phyloP scores from a whole-genome alignment of 2,329 filamentous ascomycete genomes.

The Verticillium albo-atrum region DNA sequence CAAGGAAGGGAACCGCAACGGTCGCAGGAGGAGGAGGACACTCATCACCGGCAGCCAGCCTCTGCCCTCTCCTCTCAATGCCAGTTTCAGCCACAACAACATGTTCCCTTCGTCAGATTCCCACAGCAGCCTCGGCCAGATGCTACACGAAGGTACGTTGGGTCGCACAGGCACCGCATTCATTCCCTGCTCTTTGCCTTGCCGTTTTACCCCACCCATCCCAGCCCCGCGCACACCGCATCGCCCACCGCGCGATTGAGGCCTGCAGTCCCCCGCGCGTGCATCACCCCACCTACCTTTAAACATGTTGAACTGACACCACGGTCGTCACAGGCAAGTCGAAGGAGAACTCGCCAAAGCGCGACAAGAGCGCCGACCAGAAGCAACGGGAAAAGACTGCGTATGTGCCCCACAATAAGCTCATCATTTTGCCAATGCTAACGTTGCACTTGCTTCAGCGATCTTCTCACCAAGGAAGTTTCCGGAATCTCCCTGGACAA shows the following conservation, averaged over 20 bases:
- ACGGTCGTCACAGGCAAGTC: constrained; percentile 22
- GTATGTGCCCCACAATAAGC: constrained; percentile 55
- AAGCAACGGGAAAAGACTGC: constrained; percentile 89
- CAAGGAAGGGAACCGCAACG: constrained; percentile 89
- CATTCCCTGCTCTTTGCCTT: not conserved
- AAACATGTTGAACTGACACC: constrained; percentile 1
- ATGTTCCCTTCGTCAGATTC: constrained; percentile 60
- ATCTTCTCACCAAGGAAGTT: constrained; percentile 86
- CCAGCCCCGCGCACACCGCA: not conserved
- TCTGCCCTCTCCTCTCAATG: constrained; percentile 88
- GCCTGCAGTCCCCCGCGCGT: not conserved
- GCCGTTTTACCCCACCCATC: not conserved
- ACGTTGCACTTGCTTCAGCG: constrained; percentile 44
- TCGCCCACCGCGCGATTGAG: not conserved
- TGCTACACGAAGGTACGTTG: constrained; percentile 71
- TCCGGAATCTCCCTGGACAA: constrained; percentile 93
- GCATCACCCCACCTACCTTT: not conserved
- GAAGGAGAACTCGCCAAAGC: constrained; percentile 45
- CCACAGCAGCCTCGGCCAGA: constrained; percentile 75
- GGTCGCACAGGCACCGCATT: not conserved
- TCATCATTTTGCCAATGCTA: not conserved
- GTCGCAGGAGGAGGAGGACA: constrained; percentile 81
- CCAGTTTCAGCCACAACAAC: constrained; percentile 79
- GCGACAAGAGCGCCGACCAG: constrained; percentile 51
- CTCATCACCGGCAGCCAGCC: constrained; percentile 97